A percentile compares a stretch with the other conserved stretches of the same genome.
These are phyloP conservation scores for Irpex sp. DNA, from an alignment of 1,284 basidiomycete species.

Conservation along the genomic window DNA sequence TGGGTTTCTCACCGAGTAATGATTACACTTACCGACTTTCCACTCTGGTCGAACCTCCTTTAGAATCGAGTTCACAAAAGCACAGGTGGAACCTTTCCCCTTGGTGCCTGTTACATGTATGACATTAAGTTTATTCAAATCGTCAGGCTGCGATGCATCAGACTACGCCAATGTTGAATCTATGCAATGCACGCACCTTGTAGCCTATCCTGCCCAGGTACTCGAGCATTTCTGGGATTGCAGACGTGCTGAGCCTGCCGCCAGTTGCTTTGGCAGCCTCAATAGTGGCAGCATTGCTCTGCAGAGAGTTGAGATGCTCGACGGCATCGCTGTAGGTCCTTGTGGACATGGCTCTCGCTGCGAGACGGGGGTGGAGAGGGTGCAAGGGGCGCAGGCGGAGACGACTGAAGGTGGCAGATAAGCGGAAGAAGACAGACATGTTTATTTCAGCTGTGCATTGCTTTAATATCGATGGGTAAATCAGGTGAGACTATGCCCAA, in stretches of 20 bases:
- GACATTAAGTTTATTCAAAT: constrained; percentile 87
- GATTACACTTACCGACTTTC: constrained; percentile 54
- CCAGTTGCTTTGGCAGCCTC: constrained; percentile 81
- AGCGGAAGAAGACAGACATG: not conserved
- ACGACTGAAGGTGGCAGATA: not conserved
- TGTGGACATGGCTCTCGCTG: constrained; percentile 26
- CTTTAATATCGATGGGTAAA: not conserved
- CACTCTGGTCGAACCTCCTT: constrained; percentile 57
- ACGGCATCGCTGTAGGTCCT: constrained; percentile 79
- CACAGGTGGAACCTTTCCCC: constrained; percentile 96
- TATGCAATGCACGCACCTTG: constrained; percentile 43
- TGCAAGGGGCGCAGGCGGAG: not conserved
- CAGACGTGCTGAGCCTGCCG: constrained; percentile 61
- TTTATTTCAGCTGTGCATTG: not conserved
- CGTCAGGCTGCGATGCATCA: constrained; percentile 40
- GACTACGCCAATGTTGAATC: not conserved
- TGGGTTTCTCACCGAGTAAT: not conserved
- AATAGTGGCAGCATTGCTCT: constrained; percentile 90
- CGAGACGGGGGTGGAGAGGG: not conserved
- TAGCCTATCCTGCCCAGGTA: constrained; percentile 89
- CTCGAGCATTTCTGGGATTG: constrained; percentile 87
- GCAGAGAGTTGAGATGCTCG: constrained; percentile 83
- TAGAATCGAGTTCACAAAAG: constrained; percentile 80
- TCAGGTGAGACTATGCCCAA: not conserved
- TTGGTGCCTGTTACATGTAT: constrained; percentile 98